A percentile compares a stretch with the other conserved stretches of the same genome.
Conservation (phyloP, 1,284 basidiomycete genomes). For the Gomphus sp. region DNA sequence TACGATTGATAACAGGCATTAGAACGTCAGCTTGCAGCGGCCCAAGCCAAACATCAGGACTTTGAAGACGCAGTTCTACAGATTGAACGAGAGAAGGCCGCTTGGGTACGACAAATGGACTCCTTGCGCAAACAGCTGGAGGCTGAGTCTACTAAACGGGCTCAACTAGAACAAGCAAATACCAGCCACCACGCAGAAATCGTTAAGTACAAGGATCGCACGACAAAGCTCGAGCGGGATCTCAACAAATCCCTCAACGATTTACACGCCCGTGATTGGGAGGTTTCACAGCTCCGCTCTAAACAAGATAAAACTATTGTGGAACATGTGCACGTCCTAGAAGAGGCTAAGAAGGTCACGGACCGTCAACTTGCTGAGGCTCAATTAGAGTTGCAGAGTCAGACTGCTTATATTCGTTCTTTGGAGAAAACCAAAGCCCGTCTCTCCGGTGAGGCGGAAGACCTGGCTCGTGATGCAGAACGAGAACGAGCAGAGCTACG, state of each 20-base stretch:
- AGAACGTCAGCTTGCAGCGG: conserved; percentile 66
- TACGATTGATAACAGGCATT: conserved; percentile 38
- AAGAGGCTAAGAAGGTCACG: conserved; percentile 94
- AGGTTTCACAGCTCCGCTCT: conserved; percentile 76
- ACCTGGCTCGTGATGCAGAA: conserved; percentile 69
- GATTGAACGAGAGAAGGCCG: conserved; percentile 73
- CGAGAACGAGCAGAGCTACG: conserved; percentile 61
- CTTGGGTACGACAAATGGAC: conserved; percentile 67
- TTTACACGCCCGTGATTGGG: conserved; percentile 77
- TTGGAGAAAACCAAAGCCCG: conserved; percentile 76
- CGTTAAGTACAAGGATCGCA: conserved; percentile 58
- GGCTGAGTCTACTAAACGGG: conserved; percentile 56
- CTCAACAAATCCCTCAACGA: conserved; percentile 74
- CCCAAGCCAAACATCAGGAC: conserved; percentile 71
- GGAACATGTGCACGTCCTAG: conserved; percentile 96
- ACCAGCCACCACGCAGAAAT: conserved; percentile 64
- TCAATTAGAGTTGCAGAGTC: conserved; percentile 66
- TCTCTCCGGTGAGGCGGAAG: conserved; percentile 78
- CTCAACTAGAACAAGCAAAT: conserved; percentile 62
- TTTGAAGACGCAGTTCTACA: conserved; percentile 84
- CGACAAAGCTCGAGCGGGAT: conserved; percentile 69
- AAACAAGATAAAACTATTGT: conserved; percentile 97
- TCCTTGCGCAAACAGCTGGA: conserved; percentile 61
- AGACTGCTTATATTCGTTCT: conserved; percentile 69
- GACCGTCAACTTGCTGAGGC: conserved; percentile 86